Base-by-base conservation (phyloP, 371 early-diverging fungal genomes). In the Gilbertella persicaria region DNA sequence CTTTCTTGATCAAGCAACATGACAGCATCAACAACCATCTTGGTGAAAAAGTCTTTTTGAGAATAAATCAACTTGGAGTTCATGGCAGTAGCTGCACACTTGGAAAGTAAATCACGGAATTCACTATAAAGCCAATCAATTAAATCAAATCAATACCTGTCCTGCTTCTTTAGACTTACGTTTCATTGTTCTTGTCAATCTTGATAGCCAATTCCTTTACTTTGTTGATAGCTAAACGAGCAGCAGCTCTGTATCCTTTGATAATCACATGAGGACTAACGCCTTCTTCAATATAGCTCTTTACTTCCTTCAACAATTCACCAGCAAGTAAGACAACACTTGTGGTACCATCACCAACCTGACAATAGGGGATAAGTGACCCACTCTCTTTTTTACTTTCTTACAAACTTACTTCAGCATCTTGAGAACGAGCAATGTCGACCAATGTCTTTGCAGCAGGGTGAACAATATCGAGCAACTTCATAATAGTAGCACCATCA, bases 401-500 rank as follows among this genome's bases (percentile, higher is more conserved):
- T 23, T 24, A 23, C 20, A n/a, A 17, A 23, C 21, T 38, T 57
- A 95, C 97, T 83, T 99, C 99, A n/a, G 95, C 97, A 83, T 99
- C 99, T 83, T 99, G 99, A 43, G 98, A 91, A 56, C 99, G 87
- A 35, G 98, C 96, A 73, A 99, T 95, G 64, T 95, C 96, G 9
- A 98, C 98, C 25, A 99, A 80, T 5, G 99, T 91, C 79, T 96
- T 95, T 54, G 95, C 99, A 26, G 99, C 99, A 42, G 99, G 99
- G 71, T 99, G 99, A 37, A 96, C 95, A 62, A 99, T 94, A 68
- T 99, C 98, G 57, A 99, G 84, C 44, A 97, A 82, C 73, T 94
- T 93, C 87, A 99, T 83, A 66, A 99, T 99, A 35, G 99, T 99
- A 17, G 99, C 99, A 56, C 99, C 99, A 78, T 99, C 99, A 79